phyloP scores from a whole-genome alignment of 768 basidiomycete genomes.

The Mycena indigotica region DNA sequence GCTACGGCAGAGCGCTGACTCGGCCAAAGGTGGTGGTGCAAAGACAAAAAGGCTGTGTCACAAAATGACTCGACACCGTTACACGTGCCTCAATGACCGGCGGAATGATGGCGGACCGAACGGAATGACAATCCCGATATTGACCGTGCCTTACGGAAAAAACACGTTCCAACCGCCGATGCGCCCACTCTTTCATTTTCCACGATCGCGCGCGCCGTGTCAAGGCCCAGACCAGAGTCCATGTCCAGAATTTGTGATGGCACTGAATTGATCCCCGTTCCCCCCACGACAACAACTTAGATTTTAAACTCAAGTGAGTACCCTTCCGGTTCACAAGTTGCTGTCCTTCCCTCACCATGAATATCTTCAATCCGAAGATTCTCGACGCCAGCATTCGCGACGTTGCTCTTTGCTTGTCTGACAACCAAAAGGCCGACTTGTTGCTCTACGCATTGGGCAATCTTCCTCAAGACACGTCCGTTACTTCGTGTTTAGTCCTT shows the following conservation, averaged over 20 bases:
- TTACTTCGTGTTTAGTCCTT: constrained; percentile 15
- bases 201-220: too few species aligned
- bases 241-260: too few species aligned
- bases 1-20: background rate
- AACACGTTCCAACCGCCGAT: too few species aligned
- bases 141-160: too few species aligned
- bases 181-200: too few species aligned
- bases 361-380: constrained; percentile 75
- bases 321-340: background rate
- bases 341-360: constrained; percentile 37
- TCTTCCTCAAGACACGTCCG: constrained; percentile 70
- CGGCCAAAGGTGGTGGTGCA: background rate
- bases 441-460: constrained; percentile 82
- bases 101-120: too few species aligned
- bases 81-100: background rate
- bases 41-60: background rate
- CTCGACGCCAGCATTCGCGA: constrained; percentile 77
- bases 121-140: too few species aligned
- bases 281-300: too few species aligned
- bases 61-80: background rate
- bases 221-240: too few species aligned
- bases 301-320: background rate
- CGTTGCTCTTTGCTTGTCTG: constrained; percentile 55
- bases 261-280: too few species aligned
- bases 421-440: constrained; percentile 70